Base-by-base conservation (phyloP, 768 basidiomycete genomes). In the Tephrocybe sp. region DNA sequence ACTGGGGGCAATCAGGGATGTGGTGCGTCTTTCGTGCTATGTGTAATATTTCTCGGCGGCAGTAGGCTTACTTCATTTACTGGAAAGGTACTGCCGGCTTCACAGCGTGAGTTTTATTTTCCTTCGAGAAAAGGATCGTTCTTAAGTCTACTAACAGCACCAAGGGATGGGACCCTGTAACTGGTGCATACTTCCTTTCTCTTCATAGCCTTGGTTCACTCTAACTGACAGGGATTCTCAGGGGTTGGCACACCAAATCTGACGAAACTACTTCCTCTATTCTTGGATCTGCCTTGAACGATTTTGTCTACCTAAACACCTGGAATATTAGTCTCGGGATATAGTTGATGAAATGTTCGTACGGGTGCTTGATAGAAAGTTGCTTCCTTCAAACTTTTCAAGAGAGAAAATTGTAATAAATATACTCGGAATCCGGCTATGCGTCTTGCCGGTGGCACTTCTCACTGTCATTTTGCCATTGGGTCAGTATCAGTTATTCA, bases 121-220 rank as follows among this genome's bases (percentile, higher is more conserved):
- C 44, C 9, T 13, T 39, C 16, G 36, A 5, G 5, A n/a, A 12
- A 9, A 34, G 15, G 5, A 12, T n/a, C 32, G 15, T 15, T 7
- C 11, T 12, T 12, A 7, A 34, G 16, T n/a, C 9, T 34, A 8
- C 9, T 8, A 15, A 30, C 26, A 72, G 69, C 11, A 66, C 68
- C 1, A 60, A 54, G 9, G 73, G 73, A 32, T 75, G 72, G 71
- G 71, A 73, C 56, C 73, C 73, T 44, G 72, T 73, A 7, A 73
- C 69, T 46, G 66, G 71, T 65, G 31, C 3, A 62, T 56, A 9
- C n/a, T n/a, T n/a, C n/a, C 5, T n/a, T 3, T 9, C 5, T 5
- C 15, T 34, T 34, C 16, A 15, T 11, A 2, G 9, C 15, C 21
- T 38, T n/a, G n/a, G n/a, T 9, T 2, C 3, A 25, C 2, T 9